Evolutionary conservation across 2,329 filamentous ascomycete genomes (phyloP).

Genomic region (Neofusicoccum sp.): DNA sequence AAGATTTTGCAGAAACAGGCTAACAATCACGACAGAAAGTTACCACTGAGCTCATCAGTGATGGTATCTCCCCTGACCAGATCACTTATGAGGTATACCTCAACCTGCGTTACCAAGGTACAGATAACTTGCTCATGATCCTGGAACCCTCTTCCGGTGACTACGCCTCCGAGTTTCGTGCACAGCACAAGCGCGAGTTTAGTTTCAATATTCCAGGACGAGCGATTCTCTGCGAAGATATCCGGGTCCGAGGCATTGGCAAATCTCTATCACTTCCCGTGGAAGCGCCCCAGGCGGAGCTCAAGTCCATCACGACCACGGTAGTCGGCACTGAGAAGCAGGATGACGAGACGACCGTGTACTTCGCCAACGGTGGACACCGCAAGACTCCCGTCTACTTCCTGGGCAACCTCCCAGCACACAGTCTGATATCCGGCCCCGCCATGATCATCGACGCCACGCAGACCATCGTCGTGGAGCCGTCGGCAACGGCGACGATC

Average conservation of each 20-base stretch:
- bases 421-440: conserved; percentile 21
- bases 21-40: conserved; percentile 51
- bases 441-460: conserved; percentile 41
- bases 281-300: conserved; percentile 20
- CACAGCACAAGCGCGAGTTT: conserved; percentile 43
- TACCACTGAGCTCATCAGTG: conserved; percentile 57
- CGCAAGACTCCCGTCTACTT: conserved; percentile 25
- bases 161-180: conserved; percentile 36
- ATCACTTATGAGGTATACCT: conserved; percentile 37
- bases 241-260: conserved; percentile 33
- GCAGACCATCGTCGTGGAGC: conserved; percentile 46
- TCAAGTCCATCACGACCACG: not conserved
- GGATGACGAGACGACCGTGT: conserved; percentile 21
- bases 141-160: conserved; percentile 29
- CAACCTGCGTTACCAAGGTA: conserved; percentile 46
- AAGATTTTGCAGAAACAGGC: not conserved
- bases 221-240: conserved; percentile 31
- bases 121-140: conserved; percentile 48
- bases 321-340: not conserved
- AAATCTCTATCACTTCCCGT: conserved; percentile 18
- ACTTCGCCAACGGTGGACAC: conserved; percentile 26
- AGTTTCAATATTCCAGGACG: conserved; percentile 40
- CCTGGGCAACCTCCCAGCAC: conserved; percentile 25
- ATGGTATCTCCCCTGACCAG: conserved; percentile 57
- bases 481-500: conserved; percentile 25